These are phyloP conservation scores for Corymbia citriodora DNA, from an alignment of 441 rosid species.

Conservation along the genomic window DNA sequence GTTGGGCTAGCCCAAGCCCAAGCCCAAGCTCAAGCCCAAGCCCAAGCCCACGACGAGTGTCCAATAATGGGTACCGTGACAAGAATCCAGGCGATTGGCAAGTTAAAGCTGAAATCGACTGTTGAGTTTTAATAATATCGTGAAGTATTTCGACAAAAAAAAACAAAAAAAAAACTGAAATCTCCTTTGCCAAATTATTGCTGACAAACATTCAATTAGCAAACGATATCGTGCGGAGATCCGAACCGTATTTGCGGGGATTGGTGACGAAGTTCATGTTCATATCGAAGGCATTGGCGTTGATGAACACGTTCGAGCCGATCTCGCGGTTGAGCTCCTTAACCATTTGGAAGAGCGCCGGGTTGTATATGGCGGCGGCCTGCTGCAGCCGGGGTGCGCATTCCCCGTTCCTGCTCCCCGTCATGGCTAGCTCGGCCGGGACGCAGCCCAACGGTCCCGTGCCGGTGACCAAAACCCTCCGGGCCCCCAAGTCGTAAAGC, in stretches of 20 bases:
- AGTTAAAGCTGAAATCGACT: neutral
- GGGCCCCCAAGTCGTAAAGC: constrained; percentile 10
- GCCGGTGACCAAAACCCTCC: constrained; percentile 9
- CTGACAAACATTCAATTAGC: neutral
- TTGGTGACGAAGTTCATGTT: neutral
- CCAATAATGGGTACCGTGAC: neutral
- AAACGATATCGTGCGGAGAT: neutral
- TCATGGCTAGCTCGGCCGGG: constrained; percentile 4
- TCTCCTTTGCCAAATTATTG: neutral
- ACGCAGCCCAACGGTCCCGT: constrained; percentile 13
- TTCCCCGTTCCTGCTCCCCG: constrained; percentile 6
- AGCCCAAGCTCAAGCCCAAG: neutral
- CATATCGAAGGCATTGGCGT: neutral
- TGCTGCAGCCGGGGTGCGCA: constrained; percentile 3
- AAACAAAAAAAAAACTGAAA: neutral
- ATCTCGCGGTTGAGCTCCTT: constrained; percentile 3
- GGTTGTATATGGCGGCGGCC: constrained; percentile 5
- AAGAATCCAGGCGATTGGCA: neutral
- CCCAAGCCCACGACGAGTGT: neutral
- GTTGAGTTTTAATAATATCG: no score
- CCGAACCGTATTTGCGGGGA: neutral
- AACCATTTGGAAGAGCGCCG: constrained; percentile 3
- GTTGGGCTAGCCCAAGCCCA: neutral
- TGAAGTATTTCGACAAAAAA: no score
- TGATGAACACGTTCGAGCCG: neutral